Base-by-base conservation (phyloP, 345 rosid species). In the Melastoma malabathricum region DNA sequence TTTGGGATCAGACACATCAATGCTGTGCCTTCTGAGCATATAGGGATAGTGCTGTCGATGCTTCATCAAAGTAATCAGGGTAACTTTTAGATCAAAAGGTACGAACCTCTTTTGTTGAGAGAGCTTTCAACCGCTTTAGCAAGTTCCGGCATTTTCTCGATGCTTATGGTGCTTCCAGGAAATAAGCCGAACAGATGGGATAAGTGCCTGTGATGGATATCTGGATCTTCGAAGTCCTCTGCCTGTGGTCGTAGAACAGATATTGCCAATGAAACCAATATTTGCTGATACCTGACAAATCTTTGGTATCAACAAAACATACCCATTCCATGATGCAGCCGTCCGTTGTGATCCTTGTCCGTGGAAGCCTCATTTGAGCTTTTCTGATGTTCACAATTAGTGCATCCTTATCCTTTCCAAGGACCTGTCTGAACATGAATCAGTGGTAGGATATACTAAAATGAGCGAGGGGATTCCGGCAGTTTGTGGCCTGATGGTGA, bases 321-420 rank as follows among this genome's bases (percentile, higher is more conserved):
- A 78, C 94, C 98, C 98, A 87, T 78, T 92, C 98, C 98, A 84
- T 83, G 39, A 92, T 75, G 15, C 94, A 80, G 46, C 97, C 95
- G 58, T 87, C 98, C 61, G 66, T 71, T 4, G 94, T 64, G 61
- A 83, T 62, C 75, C 65, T 83, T 16, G 78, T 77, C 1, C 94
- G 97, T 54, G 62, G 69, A 62, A 92, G 88, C 59, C 75, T 88
- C 25, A 67, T 71, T 39, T 61, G 88, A 65, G 86, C 83, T 59
- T 70, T 68, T 22, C 16, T 62, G 56, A 84, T 94, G 69, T 59
- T 77, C 15, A 52, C 61, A 15, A 92, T 62, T 18, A 92, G 69
- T 66, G 76, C 73, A 54, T 82, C 83, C 27, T 75, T 74, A 3
- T 31, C 54, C 68, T 53, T 77, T 10, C 81, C 95, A 61, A 92